Evolutionary conservation across 495 filamentous ascomycete species (phyloP), one percentile per base, ranked within the genome.

Genomic region (Geopyxis carbonaria): DNA sequence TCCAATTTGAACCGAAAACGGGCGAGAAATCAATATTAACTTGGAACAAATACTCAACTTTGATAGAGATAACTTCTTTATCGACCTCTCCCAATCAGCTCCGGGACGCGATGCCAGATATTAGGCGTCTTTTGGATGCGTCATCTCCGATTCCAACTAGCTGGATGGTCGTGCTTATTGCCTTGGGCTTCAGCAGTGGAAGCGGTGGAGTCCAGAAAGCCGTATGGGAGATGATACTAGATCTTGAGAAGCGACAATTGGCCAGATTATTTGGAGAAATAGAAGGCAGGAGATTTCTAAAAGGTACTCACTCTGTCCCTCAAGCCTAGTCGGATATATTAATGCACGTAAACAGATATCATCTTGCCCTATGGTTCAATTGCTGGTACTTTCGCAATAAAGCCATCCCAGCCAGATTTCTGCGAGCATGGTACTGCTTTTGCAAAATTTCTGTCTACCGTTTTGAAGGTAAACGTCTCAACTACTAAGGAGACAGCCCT

Each of bases 1-100:
- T 39, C 36, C 16, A 22, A 8, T 39, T 39, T 18, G 36, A 39
- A 8, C 36, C 36, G 11, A 39, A 27, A 22, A 28, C 28, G 11
- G 10, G 24, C 7, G 15, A 21, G 28, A 32, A 47, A 14, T 42
- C 42, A 32, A 43, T 16, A 9, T 23, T 24, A 22, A 38, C 48
- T 15, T 53, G 50, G 50, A 22, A 23, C 3, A 53, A 48, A 42
- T 53, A 52, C 37, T 42, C 44, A 7, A 53, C 50, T 32, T 32
- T 53, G 24, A 38, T 53, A 18, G 50, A 53, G 31, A 53, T 53
- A 23, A 41, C 45, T 30, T 51, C 48, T 5, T 45, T 53, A 11
- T 51, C 47, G 8, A 40, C 50, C 11, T 53, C 50, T 6, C 46
- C 50, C 7, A 53, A 53, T 29, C 50, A 53, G 33, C 51, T 53